These are phyloP conservation scores for Colletotrichum eremochloae DNA, from an alignment of 2,329 filamentous ascomycete genomes.

Conservation along the genomic window DNA sequence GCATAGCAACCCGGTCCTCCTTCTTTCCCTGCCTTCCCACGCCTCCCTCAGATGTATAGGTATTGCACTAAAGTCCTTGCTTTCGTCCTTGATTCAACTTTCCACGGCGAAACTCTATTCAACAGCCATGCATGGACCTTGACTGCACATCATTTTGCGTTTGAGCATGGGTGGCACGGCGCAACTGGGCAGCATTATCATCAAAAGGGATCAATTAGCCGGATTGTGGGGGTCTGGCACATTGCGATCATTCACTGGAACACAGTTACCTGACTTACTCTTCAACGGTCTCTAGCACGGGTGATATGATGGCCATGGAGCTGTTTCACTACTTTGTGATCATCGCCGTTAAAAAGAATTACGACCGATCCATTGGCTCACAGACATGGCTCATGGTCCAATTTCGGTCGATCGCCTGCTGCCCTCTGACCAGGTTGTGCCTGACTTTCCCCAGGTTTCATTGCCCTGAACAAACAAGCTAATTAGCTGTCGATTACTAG, in stretches of 20 bases:
- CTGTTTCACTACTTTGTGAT: constrained; percentile 16
- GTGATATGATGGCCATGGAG: constrained; percentile 4
- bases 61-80: neutral
- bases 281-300: constrained; percentile 1
- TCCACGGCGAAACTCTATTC: constrained; percentile 30
- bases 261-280: constrained; percentile 12
- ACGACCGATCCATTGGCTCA: constrained; percentile 2
- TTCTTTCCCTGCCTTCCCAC: neutral
- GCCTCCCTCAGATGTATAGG: neutral
- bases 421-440: constrained; percentile 1
- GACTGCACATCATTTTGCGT: constrained; percentile 40
- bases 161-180: constrained; percentile 40
- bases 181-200: constrained; percentile 1
- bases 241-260: constrained; percentile 23
- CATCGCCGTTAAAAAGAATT: neutral
- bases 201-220: neutral
- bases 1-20: neutral
- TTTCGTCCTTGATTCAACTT: constrained; percentile 5
- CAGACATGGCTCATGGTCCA: constrained; percentile 3
- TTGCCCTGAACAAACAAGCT: constrained; percentile 16
- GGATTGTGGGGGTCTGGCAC: constrained; percentile 18
- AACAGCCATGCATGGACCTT: constrained; percentile 14
- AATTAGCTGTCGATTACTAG: neutral
- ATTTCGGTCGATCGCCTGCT: constrained; percentile 14
- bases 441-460: constrained; percentile 31